Conservation (phyloP, 176 grass and related monocot species). For the Eleusine coracana region DNA sequence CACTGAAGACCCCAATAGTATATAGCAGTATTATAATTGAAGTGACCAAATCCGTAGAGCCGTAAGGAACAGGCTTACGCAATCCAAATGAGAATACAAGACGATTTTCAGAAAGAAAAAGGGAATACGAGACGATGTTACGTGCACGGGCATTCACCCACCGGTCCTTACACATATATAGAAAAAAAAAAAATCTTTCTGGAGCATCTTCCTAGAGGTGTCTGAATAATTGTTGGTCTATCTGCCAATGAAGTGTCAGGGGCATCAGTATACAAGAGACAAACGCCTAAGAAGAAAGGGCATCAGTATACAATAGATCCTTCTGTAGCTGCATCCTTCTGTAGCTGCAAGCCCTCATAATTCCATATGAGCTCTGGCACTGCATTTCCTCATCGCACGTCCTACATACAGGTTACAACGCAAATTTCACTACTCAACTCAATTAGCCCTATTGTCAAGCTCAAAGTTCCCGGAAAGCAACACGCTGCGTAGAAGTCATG, state of each 20-base stretch:
- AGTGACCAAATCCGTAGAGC: background rate
- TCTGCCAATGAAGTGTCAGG: background rate
- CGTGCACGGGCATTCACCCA: background rate
- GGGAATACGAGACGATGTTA: background rate
- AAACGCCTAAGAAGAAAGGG: background rate
- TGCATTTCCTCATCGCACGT: background rate
- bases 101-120: too few relatives aligned
- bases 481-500: background rate
- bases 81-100: background rate
- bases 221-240: background rate
- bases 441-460: background rate
- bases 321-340: background rate
- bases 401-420: background rate
- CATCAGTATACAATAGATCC: too few relatives aligned
- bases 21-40: background rate
- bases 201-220: background rate
- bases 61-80: background rate
- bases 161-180: background rate
- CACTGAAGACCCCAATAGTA: background rate
- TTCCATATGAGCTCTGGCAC: background rate
- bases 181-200: background rate
- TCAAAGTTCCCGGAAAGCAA: slow-evolving; percentile 8
- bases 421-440: background rate
- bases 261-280: background rate
- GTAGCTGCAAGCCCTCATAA: slow-evolving; percentile 19